Percentiles rank a stretch among this genome's conserved stretches.
Conservation (phyloP, 768 basidiomycete species). For the Sporobolomyces pararoseus region DNA sequence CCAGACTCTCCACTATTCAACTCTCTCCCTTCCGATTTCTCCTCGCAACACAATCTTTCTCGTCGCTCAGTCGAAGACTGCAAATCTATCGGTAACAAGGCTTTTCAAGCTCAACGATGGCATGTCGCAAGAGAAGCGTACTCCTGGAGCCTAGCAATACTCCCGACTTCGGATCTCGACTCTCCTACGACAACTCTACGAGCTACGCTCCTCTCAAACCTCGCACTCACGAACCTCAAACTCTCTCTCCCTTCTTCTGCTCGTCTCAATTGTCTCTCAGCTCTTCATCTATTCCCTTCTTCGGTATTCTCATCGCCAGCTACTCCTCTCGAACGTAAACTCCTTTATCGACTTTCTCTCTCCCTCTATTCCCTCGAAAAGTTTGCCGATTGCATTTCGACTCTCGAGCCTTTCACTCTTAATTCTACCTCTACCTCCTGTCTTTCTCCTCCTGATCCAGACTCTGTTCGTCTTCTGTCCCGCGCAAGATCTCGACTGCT, state of each 20-base stretch:
- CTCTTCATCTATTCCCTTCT: neutral
- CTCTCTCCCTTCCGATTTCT: neutral
- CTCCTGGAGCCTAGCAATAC: slow-evolving; percentile 5
- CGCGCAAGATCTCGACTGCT: neutral
- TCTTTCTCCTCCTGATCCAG: neutral
- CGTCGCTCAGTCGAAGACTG: neutral
- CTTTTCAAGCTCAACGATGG: neutral
- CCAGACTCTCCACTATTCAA: slow-evolving; percentile 10
- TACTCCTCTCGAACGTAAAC: neutral
- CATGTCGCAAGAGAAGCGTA: slow-evolving; percentile 22
- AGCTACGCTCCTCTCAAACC: slow-evolving; percentile 20
- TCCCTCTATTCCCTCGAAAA: slow-evolving; percentile 62
- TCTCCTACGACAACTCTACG: neutral
- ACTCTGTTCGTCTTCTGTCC: neutral
- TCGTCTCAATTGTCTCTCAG: neutral
- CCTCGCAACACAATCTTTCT: neutral
- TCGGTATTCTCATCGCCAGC: neutral
- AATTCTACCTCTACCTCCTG: too few species aligned
- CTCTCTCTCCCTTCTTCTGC: slow-evolving; percentile 8
- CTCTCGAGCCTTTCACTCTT: slow-evolving; percentile 32
- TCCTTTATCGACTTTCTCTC: slow-evolving; percentile 19
- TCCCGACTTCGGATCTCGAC: neutral
- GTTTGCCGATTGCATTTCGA: slow-evolving; percentile 12
- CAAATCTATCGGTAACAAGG: slow-evolving; percentile 12
- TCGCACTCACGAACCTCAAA: slow-evolving; percentile 16